A percentile compares a stretch with the other conserved stretches of the same genome.
Conservation (phyloP, 164 flowering plant species). For the Aristolochia fimbriata region DNA sequence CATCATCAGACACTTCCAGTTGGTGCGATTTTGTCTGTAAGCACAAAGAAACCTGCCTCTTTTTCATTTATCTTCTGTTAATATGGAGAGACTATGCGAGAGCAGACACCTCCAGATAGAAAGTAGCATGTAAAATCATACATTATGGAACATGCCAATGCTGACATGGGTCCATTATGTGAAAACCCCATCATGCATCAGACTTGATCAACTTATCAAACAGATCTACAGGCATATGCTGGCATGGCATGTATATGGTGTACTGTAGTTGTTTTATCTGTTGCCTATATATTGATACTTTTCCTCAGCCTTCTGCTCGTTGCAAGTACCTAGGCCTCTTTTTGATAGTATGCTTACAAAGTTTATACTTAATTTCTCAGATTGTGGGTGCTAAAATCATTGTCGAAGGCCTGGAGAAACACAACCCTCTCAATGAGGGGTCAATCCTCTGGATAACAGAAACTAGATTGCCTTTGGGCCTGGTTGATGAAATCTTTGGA, state of each 20-base stretch:
- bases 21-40: slow-evolving; percentile 76
- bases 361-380: slow-evolving; percentile 26
- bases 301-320: neutral
- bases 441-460: slow-evolving; percentile 92
- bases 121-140: neutral
- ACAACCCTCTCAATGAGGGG: slow-evolving; percentile 84
- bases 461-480: slow-evolving; percentile 55
- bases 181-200: neutral
- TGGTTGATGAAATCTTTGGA: slow-evolving; percentile 87
- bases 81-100: neutral
- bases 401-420: slow-evolving; percentile 86
- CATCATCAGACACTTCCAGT: slow-evolving; percentile 65
- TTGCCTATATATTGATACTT: neutral
- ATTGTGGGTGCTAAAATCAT: slow-evolving; percentile 62
- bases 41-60: neutral
- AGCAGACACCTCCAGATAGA: neutral
- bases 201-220: neutral
- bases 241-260: neutral
- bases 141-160: neutral
- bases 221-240: neutral
- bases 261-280: neutral
- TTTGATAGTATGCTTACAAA: neutral
- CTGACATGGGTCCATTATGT: neutral
- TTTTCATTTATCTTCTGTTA: neutral
- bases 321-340: neutral